These are phyloP conservation scores for Coemansia sp. DNA, from an alignment of 192 early-diverging fungal genomes.

Conservation along the genomic window DNA sequence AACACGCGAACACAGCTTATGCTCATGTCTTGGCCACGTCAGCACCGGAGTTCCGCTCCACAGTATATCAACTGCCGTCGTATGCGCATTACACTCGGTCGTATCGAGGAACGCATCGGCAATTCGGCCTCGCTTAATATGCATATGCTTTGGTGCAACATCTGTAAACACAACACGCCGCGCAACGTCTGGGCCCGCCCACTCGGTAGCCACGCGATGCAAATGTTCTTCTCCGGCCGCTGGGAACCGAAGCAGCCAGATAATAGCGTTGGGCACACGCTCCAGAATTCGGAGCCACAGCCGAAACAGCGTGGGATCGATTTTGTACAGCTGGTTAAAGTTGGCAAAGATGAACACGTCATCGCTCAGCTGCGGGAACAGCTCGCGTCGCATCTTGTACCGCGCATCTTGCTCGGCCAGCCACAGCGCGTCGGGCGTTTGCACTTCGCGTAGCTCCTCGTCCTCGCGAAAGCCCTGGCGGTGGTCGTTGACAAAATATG, in stretches of 20 bases:
- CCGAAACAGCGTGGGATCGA: conserved; percentile 84
- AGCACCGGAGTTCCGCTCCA: conserved; percentile 93
- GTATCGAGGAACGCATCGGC: conserved; percentile 93
- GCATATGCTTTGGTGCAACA: conserved; percentile 79
- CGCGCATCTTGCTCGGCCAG: conserved; percentile 74
- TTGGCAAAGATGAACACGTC: conserved; percentile 91
- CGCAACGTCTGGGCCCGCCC: conserved; percentile 76
- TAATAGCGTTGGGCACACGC: conserved; percentile 75
- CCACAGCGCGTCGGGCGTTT: conserved; percentile 61
- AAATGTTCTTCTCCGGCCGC: conserved; percentile 82
- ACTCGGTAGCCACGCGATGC: conserved; percentile 65
- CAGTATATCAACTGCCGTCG: conserved; percentile 91
- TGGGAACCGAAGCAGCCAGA: conserved; percentile 93
- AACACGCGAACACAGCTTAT: conserved; percentile 91
- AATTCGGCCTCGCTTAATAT: conserved; percentile 88
- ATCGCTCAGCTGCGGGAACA: conserved; percentile 81
- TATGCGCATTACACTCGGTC: conserved; percentile 96
- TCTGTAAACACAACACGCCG: conserved; percentile 83
- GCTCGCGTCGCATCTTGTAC: conserved; percentile 79
- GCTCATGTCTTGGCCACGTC: conserved; percentile 82
- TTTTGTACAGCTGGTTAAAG: conserved; percentile 97
- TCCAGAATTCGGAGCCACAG: conserved; percentile 82
- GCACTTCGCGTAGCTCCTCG: conserved; percentile 53
- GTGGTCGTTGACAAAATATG: conserved; percentile 95
- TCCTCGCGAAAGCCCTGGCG: conserved; percentile 85